A percentile compares a stretch with the other conserved stretches of the same genome.
Evolutionary conservation across 2,329 filamentous ascomycete species (phyloP).

Genomic region (Trichoderma koningiopsis): DNA sequence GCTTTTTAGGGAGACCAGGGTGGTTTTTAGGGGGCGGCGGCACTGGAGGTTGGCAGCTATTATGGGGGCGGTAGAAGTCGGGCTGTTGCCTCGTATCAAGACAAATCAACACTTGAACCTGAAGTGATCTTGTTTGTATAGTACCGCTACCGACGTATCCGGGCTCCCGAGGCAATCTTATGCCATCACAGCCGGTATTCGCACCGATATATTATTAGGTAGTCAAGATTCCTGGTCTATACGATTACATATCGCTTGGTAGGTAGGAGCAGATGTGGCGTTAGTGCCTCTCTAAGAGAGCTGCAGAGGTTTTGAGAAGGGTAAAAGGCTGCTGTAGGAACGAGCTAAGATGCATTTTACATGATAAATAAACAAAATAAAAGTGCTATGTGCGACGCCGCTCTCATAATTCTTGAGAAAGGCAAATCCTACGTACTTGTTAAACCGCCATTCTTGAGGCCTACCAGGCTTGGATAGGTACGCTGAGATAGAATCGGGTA

Average conservation of each 20-base stretch:
- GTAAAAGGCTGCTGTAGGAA: neutral
- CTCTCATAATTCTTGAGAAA: neutral
- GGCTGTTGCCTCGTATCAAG: neutral
- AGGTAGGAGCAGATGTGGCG: too few relatives aligned
- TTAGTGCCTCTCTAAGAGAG: too few relatives aligned
- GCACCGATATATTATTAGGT: neutral
- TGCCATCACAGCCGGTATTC: neutral
- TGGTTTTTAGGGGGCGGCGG: neutral
- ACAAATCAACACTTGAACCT: neutral
- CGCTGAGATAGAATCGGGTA: neutral
- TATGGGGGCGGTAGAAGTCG: neutral
- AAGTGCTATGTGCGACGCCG: too few relatives aligned
- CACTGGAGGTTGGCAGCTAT: neutral
- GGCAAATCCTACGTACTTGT: neutral
- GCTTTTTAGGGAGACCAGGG: neutral
- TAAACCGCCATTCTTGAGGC: neutral
- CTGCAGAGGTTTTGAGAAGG: neutral
- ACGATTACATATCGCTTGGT: neutral
- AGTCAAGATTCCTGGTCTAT: neutral
- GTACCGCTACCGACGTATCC: neutral
- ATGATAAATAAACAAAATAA: too few relatives aligned
- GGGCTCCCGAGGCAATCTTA: neutral
- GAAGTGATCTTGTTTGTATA: neutral
- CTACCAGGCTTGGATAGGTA: neutral
- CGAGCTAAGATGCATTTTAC: neutral